Base-by-base conservation (phyloP, 495 filamentous ascomycete genomes). In the Aspergillus indologenus region DNA sequence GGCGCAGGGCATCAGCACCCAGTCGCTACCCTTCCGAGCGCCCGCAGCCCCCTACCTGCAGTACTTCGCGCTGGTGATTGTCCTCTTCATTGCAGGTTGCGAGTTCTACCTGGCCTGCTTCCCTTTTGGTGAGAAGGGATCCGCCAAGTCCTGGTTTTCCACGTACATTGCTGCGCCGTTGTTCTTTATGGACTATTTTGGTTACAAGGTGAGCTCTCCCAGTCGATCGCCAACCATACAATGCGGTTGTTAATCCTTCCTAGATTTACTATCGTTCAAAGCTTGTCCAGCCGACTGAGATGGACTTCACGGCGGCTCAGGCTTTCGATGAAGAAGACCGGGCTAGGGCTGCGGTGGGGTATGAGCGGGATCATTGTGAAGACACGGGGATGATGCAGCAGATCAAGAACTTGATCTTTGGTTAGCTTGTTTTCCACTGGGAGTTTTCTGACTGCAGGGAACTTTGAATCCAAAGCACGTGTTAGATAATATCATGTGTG, bases 21-120 rank as follows among this genome's bases (percentile, higher is more conserved):
- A 68, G 0, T 75, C 78, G 29, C 71, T 87, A 3, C 85, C 85
- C 2, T 88, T 83, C 65, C 71, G 77, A 54, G 80, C 80, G 3
- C 56, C 82, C 24, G 77, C 76, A 63, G 86, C 85, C 45, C 85
- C 85, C 1, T 86, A 71, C 64, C 84, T 80, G 15, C 78, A 83
- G 12, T 87, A 83, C 59, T 78, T 84, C 53, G 80, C 80, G 5
- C 68, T 88, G 5, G 61, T 61, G 0, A 75, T 85, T n/a, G 86
- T 86, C 49, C 57, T 82, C 0, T 87, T 87, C 61, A 67, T 87
- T 24, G 78, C 85, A 5, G 71, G 87, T 2, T 79, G 87, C 47
- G 83, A 87, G 68, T 84, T 83, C 42, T 79, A 79, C 45, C 66
- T 77, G 5, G 66, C 75, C 5, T 79, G 76, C 48, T 69, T 74